Conservation (phyloP, 768 basidiomycete species). For the Serendipita sp. region DNA sequence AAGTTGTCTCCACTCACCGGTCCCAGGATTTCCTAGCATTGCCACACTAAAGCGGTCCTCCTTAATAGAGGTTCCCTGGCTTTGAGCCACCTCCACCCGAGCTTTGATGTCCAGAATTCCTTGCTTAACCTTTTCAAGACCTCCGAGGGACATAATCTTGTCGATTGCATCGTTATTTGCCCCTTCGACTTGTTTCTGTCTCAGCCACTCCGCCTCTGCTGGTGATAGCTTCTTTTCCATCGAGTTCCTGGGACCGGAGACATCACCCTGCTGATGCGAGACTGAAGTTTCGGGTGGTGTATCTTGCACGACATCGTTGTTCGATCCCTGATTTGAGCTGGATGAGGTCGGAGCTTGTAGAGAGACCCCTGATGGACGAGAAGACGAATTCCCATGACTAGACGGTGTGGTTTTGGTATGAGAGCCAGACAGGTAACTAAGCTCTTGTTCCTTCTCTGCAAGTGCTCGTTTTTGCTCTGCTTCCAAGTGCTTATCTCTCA, state of each 20-base stretch:
- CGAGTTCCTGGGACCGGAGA: neutral
- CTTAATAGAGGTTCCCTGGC: constrained; percentile 36
- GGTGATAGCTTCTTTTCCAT: constrained; percentile 3
- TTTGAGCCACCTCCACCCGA: constrained; percentile 27
- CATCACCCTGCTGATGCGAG: too few relatives aligned
- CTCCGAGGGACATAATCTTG: constrained; percentile 51
- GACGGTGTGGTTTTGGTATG: neutral
- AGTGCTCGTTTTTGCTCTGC: constrained; percentile 22
- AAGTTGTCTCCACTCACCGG: constrained; percentile 29
- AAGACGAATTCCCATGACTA: too few relatives aligned
- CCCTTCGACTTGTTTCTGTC: constrained; percentile 40
- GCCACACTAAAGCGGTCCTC: constrained; percentile 45
- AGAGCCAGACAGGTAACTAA: constrained; percentile 13
- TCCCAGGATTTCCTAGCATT: constrained; percentile 57
- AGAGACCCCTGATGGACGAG: too few relatives aligned
- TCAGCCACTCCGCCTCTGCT: constrained; percentile 31
- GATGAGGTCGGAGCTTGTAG: too few relatives aligned
- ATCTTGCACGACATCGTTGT: too few relatives aligned
- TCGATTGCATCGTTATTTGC: constrained; percentile 39
- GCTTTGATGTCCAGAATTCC: constrained; percentile 43
- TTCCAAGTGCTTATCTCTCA: constrained; percentile 23
- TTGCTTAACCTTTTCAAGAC: constrained; percentile 47
- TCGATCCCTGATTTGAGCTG: too few relatives aligned
- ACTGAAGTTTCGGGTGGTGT: too few relatives aligned
- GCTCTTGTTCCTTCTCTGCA: constrained; percentile 29